Conservation (phyloP, 192 early-diverging fungal species). For the Podila minutissima region DNA sequence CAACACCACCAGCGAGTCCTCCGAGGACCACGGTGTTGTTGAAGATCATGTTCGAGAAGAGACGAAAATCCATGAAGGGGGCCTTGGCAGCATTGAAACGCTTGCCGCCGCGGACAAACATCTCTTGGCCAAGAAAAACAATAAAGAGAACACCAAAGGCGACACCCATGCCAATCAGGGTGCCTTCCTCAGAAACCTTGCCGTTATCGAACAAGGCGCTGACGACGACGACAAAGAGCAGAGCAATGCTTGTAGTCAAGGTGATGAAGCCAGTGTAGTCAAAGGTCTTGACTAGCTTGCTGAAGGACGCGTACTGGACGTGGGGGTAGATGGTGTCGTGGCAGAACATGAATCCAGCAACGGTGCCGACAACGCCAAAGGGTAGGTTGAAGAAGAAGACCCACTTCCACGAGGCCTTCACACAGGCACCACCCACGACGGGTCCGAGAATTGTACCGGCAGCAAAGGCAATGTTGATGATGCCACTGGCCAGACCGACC, state of each 20-base stretch:
- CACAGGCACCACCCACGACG: conserved; percentile 44
- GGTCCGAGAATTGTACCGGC: conserved; percentile 47
- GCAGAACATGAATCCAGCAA: conserved; percentile 39
- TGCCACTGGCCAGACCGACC: conserved; percentile 44
- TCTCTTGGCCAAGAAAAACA: conserved; percentile 27
- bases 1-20: conserved; percentile 44
- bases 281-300: conserved; percentile 33
- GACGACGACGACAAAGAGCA: conserved; percentile 47
- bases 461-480: conserved; percentile 51
- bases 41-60: conserved; percentile 33
- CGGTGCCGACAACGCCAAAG: conserved; percentile 43
- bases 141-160: conserved; percentile 45
- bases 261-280: conserved; percentile 45
- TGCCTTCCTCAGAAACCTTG: conserved; percentile 40
- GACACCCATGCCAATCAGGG: conserved; percentile 48
- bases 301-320: conserved; percentile 37
- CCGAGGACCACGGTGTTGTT: conserved; percentile 50
- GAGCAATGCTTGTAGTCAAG: conserved; percentile 34
- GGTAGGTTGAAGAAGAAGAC: conserved; percentile 52
- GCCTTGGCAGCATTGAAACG: conserved; percentile 20
- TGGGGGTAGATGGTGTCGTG: conserved; percentile 40
- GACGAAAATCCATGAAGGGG: conserved; percentile 48
- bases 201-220: conserved; percentile 42
- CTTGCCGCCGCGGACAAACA: conserved; percentile 39
- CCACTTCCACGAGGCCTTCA: conserved; percentile 47